Base-by-base conservation (phyloP, 2,329 filamentous ascomycete genomes). In the Colletotrichum gloeosporioides region DNA sequence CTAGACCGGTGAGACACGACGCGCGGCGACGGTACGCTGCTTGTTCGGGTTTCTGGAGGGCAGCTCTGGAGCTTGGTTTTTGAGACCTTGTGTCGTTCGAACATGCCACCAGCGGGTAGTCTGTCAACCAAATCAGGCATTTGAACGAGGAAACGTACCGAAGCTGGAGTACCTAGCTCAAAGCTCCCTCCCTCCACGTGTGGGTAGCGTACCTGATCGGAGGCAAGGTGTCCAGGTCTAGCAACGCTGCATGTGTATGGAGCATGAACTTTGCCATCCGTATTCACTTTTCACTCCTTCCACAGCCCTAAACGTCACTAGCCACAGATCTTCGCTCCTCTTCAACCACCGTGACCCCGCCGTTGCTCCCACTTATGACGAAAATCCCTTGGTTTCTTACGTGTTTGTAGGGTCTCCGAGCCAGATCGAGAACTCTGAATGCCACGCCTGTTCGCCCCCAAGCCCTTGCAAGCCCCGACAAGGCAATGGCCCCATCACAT, bases 261-360 rank as follows among this genome's bases (percentile, higher is more conserved):
- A 27, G 16, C n/a, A 34, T 34, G 12, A 13, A 36, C 49, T 61
- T 75, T 57, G 69, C 73, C 69, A 68, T 62, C 57, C 57, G 49
- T n/a, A 4, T 49, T 49, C 18, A 18, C 16, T 25, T 32, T 55
- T n/a, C 22, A 53, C 31, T 68, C 32, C 31, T 55, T 71, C 12
- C 27, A 39, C 57, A 74, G 74, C 74, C 74, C 63, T 75, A 74
- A 70, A 78, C 74, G 77, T 78, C 74, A 78, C 77, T 70, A 76
- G 73, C 76, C 76, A 77, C 74, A 72, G 72, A 76, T 76, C 71
- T 72, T 65, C 75, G 66, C n/a, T 16, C 55, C 64, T 76, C 69
- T 66, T 53, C 34, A 69, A 71, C 75, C 49, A 55, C 57, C 39
- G 64, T 76, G 64, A 73, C 73, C 73, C 73, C 63, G 16, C 73